Percentiles rank a stretch among this genome's conserved stretches.
Conservation (phyloP, 148 eudicot genomes). For the Rhododendron vialii region DNA sequence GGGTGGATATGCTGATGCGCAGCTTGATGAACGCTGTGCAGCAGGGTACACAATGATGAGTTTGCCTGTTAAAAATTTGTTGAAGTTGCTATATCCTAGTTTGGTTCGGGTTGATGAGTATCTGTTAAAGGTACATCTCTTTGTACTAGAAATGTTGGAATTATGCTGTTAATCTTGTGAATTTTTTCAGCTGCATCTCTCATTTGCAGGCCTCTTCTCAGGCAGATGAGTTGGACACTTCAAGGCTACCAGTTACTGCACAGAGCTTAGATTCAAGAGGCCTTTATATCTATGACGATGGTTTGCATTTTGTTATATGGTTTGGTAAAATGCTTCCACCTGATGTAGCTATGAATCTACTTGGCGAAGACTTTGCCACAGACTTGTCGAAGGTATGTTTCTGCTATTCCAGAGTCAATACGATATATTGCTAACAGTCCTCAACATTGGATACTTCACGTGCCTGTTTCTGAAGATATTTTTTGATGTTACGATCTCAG, state of each 20-base stretch:
- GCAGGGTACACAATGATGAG: conserved; percentile 91
- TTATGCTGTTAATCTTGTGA: conserved; percentile 11
- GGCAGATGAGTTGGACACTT: conserved; percentile 39
- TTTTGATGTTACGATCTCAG: not conserved
- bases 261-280: conserved; percentile 93
- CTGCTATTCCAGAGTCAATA: not conserved
- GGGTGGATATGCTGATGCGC: conserved; percentile 87
- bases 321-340: conserved; percentile 86
- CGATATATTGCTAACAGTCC: not conserved
- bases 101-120: conserved; percentile 76
- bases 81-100: conserved; percentile 82
- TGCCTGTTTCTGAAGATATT: not conserved
- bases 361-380: conserved; percentile 58
- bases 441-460: not conserved
- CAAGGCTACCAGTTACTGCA: conserved; percentile 62
- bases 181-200: not conserved
- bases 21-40: conserved; percentile 94
- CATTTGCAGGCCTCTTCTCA: conserved; percentile 40
- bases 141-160: conserved; percentile 7
- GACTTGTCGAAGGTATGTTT: conserved; percentile 72
- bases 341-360: conserved; percentile 63
- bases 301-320: conserved; percentile 93
- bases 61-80: conserved; percentile 73
- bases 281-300: conserved; percentile 85
- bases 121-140: conserved; percentile 52